Base-by-base conservation (phyloP, 2,329 filamentous ascomycete genomes). In the Byssoonygena ceratinophila region DNA sequence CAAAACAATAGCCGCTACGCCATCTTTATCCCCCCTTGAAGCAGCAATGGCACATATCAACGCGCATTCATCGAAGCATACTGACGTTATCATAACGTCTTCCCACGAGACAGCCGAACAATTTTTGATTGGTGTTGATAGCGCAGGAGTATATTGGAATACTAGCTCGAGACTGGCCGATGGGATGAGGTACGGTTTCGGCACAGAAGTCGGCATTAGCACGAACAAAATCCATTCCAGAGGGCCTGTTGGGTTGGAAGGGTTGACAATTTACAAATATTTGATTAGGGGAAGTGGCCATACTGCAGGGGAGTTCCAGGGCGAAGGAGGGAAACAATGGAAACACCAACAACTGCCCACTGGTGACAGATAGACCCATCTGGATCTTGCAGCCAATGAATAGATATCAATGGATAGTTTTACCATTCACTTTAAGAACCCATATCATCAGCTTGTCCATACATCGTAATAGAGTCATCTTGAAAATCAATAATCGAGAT, bases 181-280 rank as follows among this genome's bases (percentile, higher is more conserved):
- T 67, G 92, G 92, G 6, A 96, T 94, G 85, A 79, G 92, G 39
- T 97, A 94, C 67, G 92, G 92, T 6, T 98, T 98, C 70, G 92
- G 92, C 45, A 97, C 92, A 0, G 92, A 98, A 71, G 92, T 98
- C 22, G 92, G 92, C 51, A 97, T 98, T 70, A 94, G 87, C 72
- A 98, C 92, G 46, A 98, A 96, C 75, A 98, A 97, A 75, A 95
- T 98, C 58, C 92, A 98, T 67, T 86, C 87, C 1, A 77, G 92
- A 47, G 92, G 92, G 0, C 92, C 92, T 0, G 92, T 98, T 4
- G 92, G 92, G 1, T 73, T 98, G 49, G 92, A 97, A 64, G 92
- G 92, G 0, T 71, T 98, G 67, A 95, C 88, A 66, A 97, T 97
- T 57, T 96, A 98, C 73, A 96, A 96, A 75, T 98, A 96, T 75